phyloP scores from a whole-genome alignment of 2,329 filamentous ascomycete genomes.

The Pleoardoris graminearum region DNA sequence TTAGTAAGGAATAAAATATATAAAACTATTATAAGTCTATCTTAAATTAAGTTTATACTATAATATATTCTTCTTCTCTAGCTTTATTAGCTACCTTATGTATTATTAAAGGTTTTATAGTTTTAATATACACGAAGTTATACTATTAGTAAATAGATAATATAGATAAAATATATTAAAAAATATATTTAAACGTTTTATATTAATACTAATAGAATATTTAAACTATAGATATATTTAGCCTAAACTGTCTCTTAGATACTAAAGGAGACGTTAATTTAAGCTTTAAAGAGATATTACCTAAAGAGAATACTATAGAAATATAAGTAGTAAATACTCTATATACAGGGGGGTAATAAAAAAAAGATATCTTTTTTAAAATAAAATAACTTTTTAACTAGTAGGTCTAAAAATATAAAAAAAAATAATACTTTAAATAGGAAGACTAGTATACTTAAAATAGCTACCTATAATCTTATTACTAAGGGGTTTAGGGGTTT shows the following conservation, averaged over 20 bases:
- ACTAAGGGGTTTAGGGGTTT: too few species aligned
- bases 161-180: slow-evolving; percentile 8
- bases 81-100: too few species aligned
- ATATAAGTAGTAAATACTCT: slow-evolving; percentile 4
- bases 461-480: too few species aligned
- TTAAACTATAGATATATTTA: slow-evolving; percentile 4
- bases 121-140: too few species aligned
- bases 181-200: slow-evolving; percentile 2
- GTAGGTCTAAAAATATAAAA: too few species aligned
- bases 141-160: slow-evolving; percentile 5
- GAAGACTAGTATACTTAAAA: too few species aligned
- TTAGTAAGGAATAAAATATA: slow-evolving; percentile 8
- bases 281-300: slow-evolving; percentile 2
- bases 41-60: slow-evolving; percentile 1
- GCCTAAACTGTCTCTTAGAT: slow-evolving; percentile 4
- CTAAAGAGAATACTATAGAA: background rate
- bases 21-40: slow-evolving; percentile 6
- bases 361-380: too few species aligned
- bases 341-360: too few species aligned
- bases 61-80: too few species aligned
- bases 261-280: slow-evolving; percentile 5
- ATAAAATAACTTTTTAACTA: too few species aligned
- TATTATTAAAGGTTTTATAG: too few species aligned
- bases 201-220: slow-evolving; percentile 5
- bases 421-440: too few species aligned